Evolutionary conservation across 805 yeast species (phyloP), one percentile per base, ranked within the genome.

Genomic region (Monosporozyma solicola): DNA sequence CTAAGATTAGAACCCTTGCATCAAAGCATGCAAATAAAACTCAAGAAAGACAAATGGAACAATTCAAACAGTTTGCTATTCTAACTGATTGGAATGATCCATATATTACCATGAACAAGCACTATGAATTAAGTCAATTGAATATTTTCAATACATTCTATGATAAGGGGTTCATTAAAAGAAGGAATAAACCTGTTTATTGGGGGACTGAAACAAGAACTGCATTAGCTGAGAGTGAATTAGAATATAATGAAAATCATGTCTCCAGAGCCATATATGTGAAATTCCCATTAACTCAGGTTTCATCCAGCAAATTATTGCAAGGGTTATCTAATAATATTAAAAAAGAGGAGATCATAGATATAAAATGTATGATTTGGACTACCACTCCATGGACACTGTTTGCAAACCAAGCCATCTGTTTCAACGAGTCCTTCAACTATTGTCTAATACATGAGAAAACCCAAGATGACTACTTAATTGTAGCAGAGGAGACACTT

Each of bases 301-400:
- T 62, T 1, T 62, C 74, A 0, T 25, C 29, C 1, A 3, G n/a
- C 1, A 11, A 13, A 3, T 31, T 59, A 16, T 51, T 13, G 11
- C 25, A 43, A 16, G 25, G 45, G 2, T 29, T 41, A 15, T 13
- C 11, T 24, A 35, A 35, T 3, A 13, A 25, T 22, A 31, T 24
- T 8, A 39, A 33, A 8, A 9, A 24, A 31, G 35, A 46, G 10
- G 15, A n/a, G 5, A 25, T 59, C 10, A 48, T 31, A 1, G 51
- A 61, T 1, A 43, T 75, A 1, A 51, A 56, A 24, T 77, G 75
- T 6, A 62, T 87, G 55, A 88, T 94, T 53, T 94, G 99, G 99
- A 94, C 99, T 0, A 91, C 97, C 1, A 94, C 99, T 1, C 97
- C 99, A 0, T 94, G 99, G 99, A 94, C 99, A 0, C 74, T 94